Evolutionary conservation across 2,329 filamentous ascomycete species (phyloP).

Genomic region (Ophiocordyceps sinensis): DNA sequence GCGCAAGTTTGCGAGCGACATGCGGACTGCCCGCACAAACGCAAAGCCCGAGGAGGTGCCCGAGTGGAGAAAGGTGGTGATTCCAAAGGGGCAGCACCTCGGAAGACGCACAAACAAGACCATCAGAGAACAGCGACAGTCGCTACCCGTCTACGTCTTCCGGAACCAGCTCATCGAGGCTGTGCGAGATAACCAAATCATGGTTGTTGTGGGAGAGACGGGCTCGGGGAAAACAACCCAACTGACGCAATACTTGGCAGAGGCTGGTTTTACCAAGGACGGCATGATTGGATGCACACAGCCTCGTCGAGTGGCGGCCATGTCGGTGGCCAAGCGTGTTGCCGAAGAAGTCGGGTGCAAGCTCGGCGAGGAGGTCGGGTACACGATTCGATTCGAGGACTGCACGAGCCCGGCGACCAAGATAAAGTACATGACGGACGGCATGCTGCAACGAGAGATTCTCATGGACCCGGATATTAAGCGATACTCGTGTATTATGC

Average conservation of each 20-base stretch:
- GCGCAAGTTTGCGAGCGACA: slow-evolving; percentile 76
- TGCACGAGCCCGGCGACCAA: slow-evolving; percentile 74
- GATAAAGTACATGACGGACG: slow-evolving; percentile 99
- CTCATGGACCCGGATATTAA: slow-evolving; percentile 79
- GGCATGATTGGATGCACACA: slow-evolving; percentile 95
- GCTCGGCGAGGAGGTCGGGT: slow-evolving; percentile 85
- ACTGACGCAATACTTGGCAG: slow-evolving; percentile 85
- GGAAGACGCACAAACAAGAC: slow-evolving; percentile 81
- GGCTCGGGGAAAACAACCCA: slow-evolving; percentile 97
- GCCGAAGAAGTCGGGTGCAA: slow-evolving; percentile 88
- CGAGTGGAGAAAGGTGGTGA: slow-evolving; percentile 82
- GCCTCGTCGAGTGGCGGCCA: slow-evolving; percentile 89
- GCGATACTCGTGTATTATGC: slow-evolving; percentile 91
- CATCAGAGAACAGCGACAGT: slow-evolving; percentile 90
- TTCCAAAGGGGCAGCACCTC: slow-evolving; percentile 63
- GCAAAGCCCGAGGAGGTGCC: slow-evolving; percentile 56
- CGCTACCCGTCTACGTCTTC: slow-evolving; percentile 79
- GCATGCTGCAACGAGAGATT: slow-evolving; percentile 93
- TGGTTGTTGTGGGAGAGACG: slow-evolving; percentile 95
- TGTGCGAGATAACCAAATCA: slow-evolving; percentile 70
- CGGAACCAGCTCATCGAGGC: slow-evolving; percentile 77
- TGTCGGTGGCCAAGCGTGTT: slow-evolving; percentile 95
- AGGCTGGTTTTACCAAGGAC: slow-evolving; percentile 75
- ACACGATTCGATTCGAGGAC: slow-evolving; percentile 96
- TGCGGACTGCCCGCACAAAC: slow-evolving; percentile 52